Conservation (phyloP, 202 grass and related monocot genomes). For the Schoenoplectus tabernaemontani region DNA sequence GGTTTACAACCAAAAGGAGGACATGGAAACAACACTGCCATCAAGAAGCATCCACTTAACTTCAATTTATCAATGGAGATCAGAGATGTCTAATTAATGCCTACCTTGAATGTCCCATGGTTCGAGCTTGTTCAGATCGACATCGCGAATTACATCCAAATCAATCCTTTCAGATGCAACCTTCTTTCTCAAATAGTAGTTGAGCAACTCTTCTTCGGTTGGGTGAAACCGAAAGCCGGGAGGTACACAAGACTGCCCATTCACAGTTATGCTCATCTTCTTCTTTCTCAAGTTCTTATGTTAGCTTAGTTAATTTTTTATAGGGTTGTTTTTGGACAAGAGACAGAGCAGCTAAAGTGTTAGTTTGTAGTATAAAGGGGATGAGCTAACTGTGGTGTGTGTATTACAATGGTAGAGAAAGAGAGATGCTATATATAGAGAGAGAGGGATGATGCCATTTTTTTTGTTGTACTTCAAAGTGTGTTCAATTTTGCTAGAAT, state of each 20-base stretch:
- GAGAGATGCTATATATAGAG: slow-evolving; percentile 69
- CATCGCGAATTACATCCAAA: slow-evolving; percentile 91
- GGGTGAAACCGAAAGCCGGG: slow-evolving; percentile 97
- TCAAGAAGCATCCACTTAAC: not conserved
- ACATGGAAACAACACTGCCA: not conserved
- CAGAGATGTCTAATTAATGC: not conserved
- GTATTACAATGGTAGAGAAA: slow-evolving; percentile 38
- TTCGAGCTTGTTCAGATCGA: slow-evolving; percentile 97
- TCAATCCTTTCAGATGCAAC: slow-evolving; percentile 65
- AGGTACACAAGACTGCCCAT: slow-evolving; percentile 86
- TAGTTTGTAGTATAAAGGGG: slow-evolving; percentile 34
- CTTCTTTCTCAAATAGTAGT: slow-evolving; percentile 95
- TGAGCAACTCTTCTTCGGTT: slow-evolving; percentile 91
- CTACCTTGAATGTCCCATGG: slow-evolving; percentile 97
- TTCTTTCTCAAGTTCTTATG: not conserved
- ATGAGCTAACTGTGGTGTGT: not conserved
- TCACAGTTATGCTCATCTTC: slow-evolving; percentile 84
- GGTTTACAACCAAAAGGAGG: not conserved
- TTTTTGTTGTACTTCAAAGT: slow-evolving; percentile 33
- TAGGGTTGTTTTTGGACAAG: not conserved
- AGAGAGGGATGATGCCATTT: slow-evolving; percentile 22
- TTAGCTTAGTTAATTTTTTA: not conserved
- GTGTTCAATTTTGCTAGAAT: slow-evolving; percentile 63
- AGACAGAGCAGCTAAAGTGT: not conserved
- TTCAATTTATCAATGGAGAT: not conserved